phyloP scores from a whole-genome alignment of 805 yeast genomes.

The Candida cerambycidarum region DNA sequence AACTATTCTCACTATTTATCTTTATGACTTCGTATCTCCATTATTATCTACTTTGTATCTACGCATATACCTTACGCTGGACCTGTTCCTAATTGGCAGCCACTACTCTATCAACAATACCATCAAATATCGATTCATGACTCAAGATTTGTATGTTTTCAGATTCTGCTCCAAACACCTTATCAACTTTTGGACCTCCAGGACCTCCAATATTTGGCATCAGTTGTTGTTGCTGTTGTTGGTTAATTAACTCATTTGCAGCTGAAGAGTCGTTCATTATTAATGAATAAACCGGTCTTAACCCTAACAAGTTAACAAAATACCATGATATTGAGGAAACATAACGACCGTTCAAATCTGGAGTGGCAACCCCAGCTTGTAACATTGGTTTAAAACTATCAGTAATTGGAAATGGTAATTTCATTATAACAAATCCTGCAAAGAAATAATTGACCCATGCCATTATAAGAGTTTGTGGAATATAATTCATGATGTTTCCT shows the following conservation, averaged over 20 bases:
- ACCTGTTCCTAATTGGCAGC: background rate
- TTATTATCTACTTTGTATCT: no score
- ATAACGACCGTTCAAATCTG: conserved; percentile 86
- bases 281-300: conserved; percentile 74
- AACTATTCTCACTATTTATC: background rate
- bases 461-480: conserved; percentile 93
- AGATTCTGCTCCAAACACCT: conserved; percentile 65
- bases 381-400: conserved; percentile 87
- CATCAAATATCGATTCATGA: conserved; percentile 52
- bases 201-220: conserved; percentile 49
- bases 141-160: conserved; percentile 68
- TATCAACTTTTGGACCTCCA: conserved; percentile 62
- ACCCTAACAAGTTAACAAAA: conserved; percentile 81
- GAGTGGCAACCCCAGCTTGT: conserved; percentile 81
- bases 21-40: background rate
- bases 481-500: conserved; percentile 75
- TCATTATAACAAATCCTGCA: conserved; percentile 80
- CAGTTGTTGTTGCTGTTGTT: conserved; percentile 39
- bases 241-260: conserved; percentile 45
- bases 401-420: conserved; percentile 88
- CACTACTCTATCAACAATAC: conserved; percentile 59
- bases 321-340: conserved; percentile 96
- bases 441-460: conserved; percentile 94
- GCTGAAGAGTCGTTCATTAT: conserved; percentile 54
- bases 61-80: no score